Conservation (phyloP, 2,329 filamentous ascomycete genomes). For the Kalmusia sp. region DNA sequence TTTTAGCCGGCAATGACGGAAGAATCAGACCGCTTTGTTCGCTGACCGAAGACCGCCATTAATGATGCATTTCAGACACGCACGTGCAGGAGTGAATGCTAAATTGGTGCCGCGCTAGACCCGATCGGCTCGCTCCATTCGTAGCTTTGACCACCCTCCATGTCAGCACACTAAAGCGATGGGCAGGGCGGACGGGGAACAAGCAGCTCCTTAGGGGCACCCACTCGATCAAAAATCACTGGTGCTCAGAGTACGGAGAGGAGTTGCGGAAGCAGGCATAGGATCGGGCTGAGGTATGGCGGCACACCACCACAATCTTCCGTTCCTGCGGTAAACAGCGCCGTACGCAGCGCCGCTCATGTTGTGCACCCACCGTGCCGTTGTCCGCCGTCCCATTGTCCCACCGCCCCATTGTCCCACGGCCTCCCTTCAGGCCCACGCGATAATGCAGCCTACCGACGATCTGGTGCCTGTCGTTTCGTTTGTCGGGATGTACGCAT, state of each 20-base stretch:
- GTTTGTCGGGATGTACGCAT: no score
- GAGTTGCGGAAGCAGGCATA: background rate
- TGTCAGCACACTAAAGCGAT: conserved; percentile 7
- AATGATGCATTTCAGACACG: background rate
- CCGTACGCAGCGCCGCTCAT: background rate
- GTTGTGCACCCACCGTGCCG: background rate
- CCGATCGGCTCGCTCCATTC: background rate
- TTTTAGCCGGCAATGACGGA: background rate
- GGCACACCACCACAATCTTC: background rate
- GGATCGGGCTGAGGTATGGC: background rate
- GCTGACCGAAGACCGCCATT: background rate
- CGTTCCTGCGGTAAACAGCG: background rate
- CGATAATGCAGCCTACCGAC: conserved; percentile 3
- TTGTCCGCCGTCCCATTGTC: no score
- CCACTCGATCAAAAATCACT: no score
- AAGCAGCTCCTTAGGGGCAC: no score
- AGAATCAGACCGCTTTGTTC: background rate
- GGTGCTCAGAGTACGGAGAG: no score
- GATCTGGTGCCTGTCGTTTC: background rate
- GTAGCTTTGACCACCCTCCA: conserved; percentile 1
- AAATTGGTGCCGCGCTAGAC: background rate
- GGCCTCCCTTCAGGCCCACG: background rate
- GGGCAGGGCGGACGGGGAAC: no score
- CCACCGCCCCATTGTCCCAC: background rate
- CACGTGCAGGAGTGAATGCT: background rate